Conservation (phyloP, 352 stramenopile genomes). For the Phytophthora sp. region DNA sequence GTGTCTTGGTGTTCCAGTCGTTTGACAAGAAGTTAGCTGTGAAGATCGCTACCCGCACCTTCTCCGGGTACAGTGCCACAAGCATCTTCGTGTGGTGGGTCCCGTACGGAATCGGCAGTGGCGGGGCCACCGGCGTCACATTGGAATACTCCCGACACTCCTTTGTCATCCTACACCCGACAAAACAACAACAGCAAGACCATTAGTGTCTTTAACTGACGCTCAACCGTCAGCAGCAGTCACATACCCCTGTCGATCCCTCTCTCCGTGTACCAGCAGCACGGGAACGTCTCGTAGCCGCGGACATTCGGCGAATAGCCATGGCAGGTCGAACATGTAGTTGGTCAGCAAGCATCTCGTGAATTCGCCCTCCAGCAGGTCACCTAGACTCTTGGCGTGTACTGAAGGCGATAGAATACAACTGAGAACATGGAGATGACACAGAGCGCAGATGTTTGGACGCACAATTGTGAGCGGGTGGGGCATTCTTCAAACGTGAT, state of each 20-base stretch:
- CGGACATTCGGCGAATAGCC: slow-evolving; percentile 72
- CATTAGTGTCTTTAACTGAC: background rate
- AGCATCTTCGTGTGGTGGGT: slow-evolving; percentile 91
- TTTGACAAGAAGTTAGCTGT: slow-evolving; percentile 85
- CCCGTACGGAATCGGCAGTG: slow-evolving; percentile 81
- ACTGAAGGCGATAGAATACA: slow-evolving; percentile 31
- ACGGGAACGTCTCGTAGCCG: slow-evolving; percentile 65
- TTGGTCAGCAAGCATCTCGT: slow-evolving; percentile 73
- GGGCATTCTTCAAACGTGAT: slow-evolving; percentile 41
- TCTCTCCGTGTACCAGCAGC: slow-evolving; percentile 82
- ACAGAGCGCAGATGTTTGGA: background rate
- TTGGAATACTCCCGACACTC: slow-evolving; percentile 67
- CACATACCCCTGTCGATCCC: slow-evolving; percentile 48
- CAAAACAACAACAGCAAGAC: background rate
- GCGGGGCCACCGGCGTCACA: slow-evolving; percentile 66
- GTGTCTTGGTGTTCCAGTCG: slow-evolving; percentile 87
- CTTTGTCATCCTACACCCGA: slow-evolving; percentile 52
- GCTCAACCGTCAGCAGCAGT: background rate
- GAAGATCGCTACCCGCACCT: slow-evolving; percentile 83
- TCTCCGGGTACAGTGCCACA: slow-evolving; percentile 65
- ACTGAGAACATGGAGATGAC: background rate
- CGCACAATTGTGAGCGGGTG: slow-evolving; percentile 57
- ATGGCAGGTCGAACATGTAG: slow-evolving; percentile 83
- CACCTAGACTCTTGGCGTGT: slow-evolving; percentile 44
- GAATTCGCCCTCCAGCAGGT: slow-evolving; percentile 70